Base-by-base conservation (phyloP, 129 eudicot species). In the Saussurea involucrata region DNA sequence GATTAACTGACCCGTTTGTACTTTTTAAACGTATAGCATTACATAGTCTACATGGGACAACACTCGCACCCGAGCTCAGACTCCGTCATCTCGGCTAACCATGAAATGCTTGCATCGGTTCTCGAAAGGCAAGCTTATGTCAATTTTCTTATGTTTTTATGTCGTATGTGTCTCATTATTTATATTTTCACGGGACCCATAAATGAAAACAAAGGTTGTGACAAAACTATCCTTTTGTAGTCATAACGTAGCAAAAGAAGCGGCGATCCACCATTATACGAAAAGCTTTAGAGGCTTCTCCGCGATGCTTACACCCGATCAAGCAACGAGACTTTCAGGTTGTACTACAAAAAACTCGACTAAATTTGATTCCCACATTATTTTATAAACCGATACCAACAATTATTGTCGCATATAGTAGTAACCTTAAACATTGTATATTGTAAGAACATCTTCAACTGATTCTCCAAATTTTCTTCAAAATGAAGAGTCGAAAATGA, bases 251-350 rank as follows among this genome's bases (percentile, higher is more conserved):
- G 96, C 92, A 72, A 72, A 32, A 75, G 87, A 86, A 77, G 96
- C 87, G 44, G 44, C 88, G 1, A 17, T 84, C 64, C 90, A 88
- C 57, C 96, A 90, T 63, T 90, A 87, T 72, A 87, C 90, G 17
- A 90, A 84, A 75, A 87, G 86, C 55, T 90, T 90, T 42, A 86
- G 92, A 86, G 96, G 96, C 76, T 88, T 90, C 80, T 90, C 96
- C 0, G 92, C 96, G 2, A 84, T 88, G 96, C 89, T 90, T 63
- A 88, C 92, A 11, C 83, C 87, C 0, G 78, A 82, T 71, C 89
- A 87, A 77, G 92, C 96, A 42, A 73, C 25, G 15, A 40, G 69
- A 68, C 83, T 87, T 58, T 76, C 80, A 86, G 91, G 95, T 86
- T 6, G 6, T 68, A 28, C 49, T 21, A 24, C n/a, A 32, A 8